Conservation (phyloP, 805 yeast genomes). For the Candida ipomoeae region DNA sequence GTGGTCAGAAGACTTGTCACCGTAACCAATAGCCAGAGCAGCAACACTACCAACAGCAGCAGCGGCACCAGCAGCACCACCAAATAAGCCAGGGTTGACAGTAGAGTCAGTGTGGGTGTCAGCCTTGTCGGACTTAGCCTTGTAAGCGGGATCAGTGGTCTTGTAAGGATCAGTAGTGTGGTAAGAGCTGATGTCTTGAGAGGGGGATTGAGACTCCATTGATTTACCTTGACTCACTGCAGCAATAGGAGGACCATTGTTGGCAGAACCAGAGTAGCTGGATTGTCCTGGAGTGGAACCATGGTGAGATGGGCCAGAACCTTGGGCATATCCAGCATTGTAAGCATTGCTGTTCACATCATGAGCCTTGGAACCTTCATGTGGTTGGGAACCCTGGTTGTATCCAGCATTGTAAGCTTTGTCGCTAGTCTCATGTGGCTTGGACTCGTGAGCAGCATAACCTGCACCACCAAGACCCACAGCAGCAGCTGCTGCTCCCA, state of each 20-base stretch:
- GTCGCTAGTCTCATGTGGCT: not conserved
- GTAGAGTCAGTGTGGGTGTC: not conserved
- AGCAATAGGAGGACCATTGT: not conserved
- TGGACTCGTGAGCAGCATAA: conserved; percentile 4
- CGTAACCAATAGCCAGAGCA: conserved; percentile 9
- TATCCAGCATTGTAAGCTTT: conserved; percentile 14
- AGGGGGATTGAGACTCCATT: not conserved
- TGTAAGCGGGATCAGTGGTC: not conserved
- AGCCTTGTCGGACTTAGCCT: not conserved
- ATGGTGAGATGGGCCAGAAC: not conserved
- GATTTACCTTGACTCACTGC: conserved; percentile 3
- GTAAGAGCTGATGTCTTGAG: not conserved
- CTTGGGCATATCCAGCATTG: conserved; percentile 14
- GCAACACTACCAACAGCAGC: conserved; percentile 18
- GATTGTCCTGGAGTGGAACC: not conserved
- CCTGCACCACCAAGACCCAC: conserved; percentile 16
- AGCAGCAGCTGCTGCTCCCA: conserved; percentile 24
- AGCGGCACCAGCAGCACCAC: conserved; percentile 13
- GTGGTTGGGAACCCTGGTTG: not conserved
- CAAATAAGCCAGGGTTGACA: conserved; percentile 10
- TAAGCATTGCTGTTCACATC: conserved; percentile 1
- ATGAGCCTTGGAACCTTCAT: not conserved
- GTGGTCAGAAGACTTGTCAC: not conserved
- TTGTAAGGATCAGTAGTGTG: not conserved
- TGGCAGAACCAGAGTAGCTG: not conserved